Base-by-base conservation (phyloP, 2,329 filamentous ascomycete genomes). In the Fusarium armeniacum region DNA sequence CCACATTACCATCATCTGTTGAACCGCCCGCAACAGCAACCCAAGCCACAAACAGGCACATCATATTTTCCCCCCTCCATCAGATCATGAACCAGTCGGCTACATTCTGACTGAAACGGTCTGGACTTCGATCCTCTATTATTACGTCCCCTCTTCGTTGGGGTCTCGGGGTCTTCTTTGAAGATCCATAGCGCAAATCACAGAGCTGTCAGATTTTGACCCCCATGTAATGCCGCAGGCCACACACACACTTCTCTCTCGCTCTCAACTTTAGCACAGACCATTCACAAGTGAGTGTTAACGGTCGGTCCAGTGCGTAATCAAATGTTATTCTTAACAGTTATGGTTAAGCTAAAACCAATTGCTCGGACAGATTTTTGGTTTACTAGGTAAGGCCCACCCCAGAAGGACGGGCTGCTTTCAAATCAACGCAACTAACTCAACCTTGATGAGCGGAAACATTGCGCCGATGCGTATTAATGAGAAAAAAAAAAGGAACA, bases 81-180 rank as follows among this genome's bases (percentile, higher is more conserved):
- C 71, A 69, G 63, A 70, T 62, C 61, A 71, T 73, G 47, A 45
- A 51, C 32, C 38, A 30, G 22, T 41, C 57, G 56, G 41, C 60
- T 46, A 61, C 63, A 69, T 10, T 64, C 67, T 71, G 62, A 67
- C 68, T 57, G 56, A 71, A 64, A 43, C 57, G 38, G 56, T 52
- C 68, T 52, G 45, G 66, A 58, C 43, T 54, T 32, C 8, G 15
- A 57, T 49, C 46, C 32, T 41, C 46, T 63, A 36, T 51, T 40
- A 28, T 8, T 24, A 41, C 30, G n/a, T 41, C 35, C 18, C 49
- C 49, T 51, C 36, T 28, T 51, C 18, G 22, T 36, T 55, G 38
- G 33, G n/a, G 38, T 26, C 40, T 59, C n/a, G 53, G 52, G 45
- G 38, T 38, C 56, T 28, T 28, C n/a, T 33, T 45, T 52, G 33